Evolutionary conservation across 139 green algal species (phyloP), one percentile per base, ranked within the genome.

Genomic region (Chlamydomonas sphaeroides): DNA sequence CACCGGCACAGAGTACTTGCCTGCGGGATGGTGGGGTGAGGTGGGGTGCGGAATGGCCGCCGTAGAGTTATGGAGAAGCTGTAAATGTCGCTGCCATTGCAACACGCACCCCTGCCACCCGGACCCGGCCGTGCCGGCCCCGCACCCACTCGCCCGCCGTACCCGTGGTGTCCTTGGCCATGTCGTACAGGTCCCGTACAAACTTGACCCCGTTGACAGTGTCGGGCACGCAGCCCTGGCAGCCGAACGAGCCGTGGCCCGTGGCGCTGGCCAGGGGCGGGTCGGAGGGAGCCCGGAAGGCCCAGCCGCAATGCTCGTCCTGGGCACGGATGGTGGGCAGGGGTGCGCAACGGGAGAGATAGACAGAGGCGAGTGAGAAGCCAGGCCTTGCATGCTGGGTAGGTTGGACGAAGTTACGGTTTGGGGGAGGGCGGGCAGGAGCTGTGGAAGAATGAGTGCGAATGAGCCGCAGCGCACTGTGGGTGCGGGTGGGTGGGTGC

Each of bases 1-100:
- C 38, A 99, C 90, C 0, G 97, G 97, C 49, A 98, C 96, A 0
- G 86, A 94, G 90, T 96, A 98, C 87, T 96, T 97, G 68, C 93
- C 92, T 96, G 89, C 72, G 74, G 11, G 65, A 26, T 26, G 35
- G 36, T 53, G 15, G 65, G 30, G 35, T 38, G 45, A 53, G 45
- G 45, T 10, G 45, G 45, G 45, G 45, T 53, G 14, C 14, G 11
- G 10, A 53, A 14, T 53, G 59, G 45, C 11, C 45, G 30, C 3
- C 59, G 7, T 25, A 7, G 11, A 53, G 45, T 10, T 14, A 53
- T 53, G 45, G 14, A n/a, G n/a, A n/a, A n/a, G n/a, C n/a, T n/a
- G n/a, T n/a, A n/a, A n/a, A n/a, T n/a, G n/a, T n/a, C n/a, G n/a
- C n/a, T n/a, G n/a, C 45, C 45, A 53, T 53, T 53, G 10, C 45